These are phyloP conservation scores for Yamadazyma dushanensis DNA, from an alignment of 1,139 yeast species.

Conservation along the genomic window DNA sequence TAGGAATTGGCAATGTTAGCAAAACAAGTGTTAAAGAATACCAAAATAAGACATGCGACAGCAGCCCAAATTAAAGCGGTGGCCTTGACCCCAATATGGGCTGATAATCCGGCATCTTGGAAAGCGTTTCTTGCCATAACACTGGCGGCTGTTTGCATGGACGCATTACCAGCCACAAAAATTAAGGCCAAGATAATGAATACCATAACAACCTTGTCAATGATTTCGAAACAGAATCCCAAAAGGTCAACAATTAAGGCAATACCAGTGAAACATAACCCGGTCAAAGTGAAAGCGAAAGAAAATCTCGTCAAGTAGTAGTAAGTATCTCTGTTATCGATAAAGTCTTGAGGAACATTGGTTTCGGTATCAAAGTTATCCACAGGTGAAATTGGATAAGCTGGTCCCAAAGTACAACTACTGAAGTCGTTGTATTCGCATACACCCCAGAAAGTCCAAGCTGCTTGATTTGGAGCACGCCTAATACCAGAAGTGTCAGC, in stretches of 20 bases:
- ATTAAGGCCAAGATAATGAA: conserved; percentile 54
- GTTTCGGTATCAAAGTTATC: conserved; percentile 60
- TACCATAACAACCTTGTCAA: conserved; percentile 56
- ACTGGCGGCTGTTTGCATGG: conserved; percentile 65
- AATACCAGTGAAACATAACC: conserved; percentile 53
- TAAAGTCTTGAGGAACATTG: conserved; percentile 55
- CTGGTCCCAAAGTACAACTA: conserved; percentile 51
- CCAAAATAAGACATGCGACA: conserved; percentile 50
- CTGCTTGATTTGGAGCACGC: conserved; percentile 52
- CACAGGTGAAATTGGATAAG: conserved; percentile 68
- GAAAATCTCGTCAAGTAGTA: conserved; percentile 71
- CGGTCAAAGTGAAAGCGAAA: conserved; percentile 63
- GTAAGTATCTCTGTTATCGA: conserved; percentile 56
- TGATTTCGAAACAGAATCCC: conserved; percentile 46
- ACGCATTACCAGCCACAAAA: conserved; percentile 58
- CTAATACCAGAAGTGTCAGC: conserved; percentile 63
- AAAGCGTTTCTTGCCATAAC: conserved; percentile 69
- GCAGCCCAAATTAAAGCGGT: conserved; percentile 74
- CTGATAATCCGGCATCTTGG: conserved; percentile 37
- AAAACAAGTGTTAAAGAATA: conserved; percentile 57
- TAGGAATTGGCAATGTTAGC: conserved; percentile 50
- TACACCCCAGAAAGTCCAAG: conserved; percentile 87
- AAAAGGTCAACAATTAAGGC: conserved; percentile 41
- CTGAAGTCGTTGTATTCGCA: conserved; percentile 48
- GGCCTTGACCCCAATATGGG: conserved; percentile 56